Conservation (phyloP, 495 filamentous ascomycete species). For the Penicillium waksmanii region DNA sequence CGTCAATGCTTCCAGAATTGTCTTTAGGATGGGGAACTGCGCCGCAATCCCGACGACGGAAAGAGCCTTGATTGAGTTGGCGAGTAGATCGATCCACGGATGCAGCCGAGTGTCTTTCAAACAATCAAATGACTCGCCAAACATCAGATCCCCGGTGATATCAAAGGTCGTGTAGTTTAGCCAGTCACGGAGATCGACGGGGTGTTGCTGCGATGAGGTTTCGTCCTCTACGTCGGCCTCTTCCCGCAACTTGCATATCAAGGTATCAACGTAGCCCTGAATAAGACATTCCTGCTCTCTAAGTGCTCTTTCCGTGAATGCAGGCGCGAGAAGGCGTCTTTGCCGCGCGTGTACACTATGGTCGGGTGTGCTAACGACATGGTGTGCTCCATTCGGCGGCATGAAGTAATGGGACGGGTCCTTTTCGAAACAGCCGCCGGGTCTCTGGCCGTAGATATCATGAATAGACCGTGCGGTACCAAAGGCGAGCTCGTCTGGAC, state of each 20-base stretch:
- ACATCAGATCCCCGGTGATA: slow-evolving; percentile 50
- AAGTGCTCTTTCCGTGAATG: slow-evolving; percentile 53
- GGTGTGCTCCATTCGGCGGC: slow-evolving; percentile 27
- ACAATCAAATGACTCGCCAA: slow-evolving; percentile 55
- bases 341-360: slow-evolving; percentile 37
- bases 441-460: slow-evolving; percentile 59
- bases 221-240: background rate
- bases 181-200: slow-evolving; percentile 32
- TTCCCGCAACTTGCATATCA: slow-evolving; percentile 36
- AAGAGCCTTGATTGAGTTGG: slow-evolving; percentile 37
- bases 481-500: slow-evolving; percentile 60
- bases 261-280: slow-evolving; percentile 39
- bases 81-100: slow-evolving; percentile 49
- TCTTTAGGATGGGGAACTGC: slow-evolving; percentile 34
- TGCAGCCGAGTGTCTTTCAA: slow-evolving; percentile 46
- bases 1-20: slow-evolving; percentile 16
- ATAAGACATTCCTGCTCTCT: slow-evolving; percentile 42
- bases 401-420: slow-evolving; percentile 28
- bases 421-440: slow-evolving; percentile 35
- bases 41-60: slow-evolving; percentile 25
- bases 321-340: slow-evolving; percentile 44
- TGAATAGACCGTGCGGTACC: slow-evolving; percentile 55
- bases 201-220: background rate
- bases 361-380: slow-evolving; percentile 27
- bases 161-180: slow-evolving; percentile 52